Evolutionary conservation across 805 yeast species (phyloP), one percentile per base, ranked within the genome.

Genomic region (Wickerhamiella sergipiensis): DNA sequence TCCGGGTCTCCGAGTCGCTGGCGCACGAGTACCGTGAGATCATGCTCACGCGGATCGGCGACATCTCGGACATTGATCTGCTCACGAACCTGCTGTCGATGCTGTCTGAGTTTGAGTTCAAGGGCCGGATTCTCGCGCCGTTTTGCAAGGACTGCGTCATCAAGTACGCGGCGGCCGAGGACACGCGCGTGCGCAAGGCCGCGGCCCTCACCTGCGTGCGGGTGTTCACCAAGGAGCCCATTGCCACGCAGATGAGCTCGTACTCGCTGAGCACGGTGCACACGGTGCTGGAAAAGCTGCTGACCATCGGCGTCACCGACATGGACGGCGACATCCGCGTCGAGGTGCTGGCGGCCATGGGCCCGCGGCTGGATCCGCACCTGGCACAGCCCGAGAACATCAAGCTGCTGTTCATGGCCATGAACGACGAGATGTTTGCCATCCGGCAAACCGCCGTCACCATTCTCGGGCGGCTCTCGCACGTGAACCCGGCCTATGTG

Each of bases 361-460:
- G 85, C 38, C 76, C 80, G 2, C 75, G 75, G 52, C 85, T 90
- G 63, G 97, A 92, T 60, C 85, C 95, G 0, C 97, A 92, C 60
- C 67, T 92, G 31, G 86, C 97, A 0, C 97, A 92, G 64, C 94
- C 96, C 0, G 95, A 85, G 53, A 89, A 88, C 64, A 90, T 89
- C 31, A 74, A 86, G 50, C 67, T 89, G 13, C 70, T 92, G 21
- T 86, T 90, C 60, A 85, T 89, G 71, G 90, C 96, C 0, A 69
- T 90, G 51, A 85, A 92, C 62, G 99, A 92, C 67, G 97, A 90
- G 65, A 77, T 77, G 1, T 92, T 92, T 62, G 80, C 79, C 10
- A 83, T 92, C 10, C 76, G 95, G 50, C 80, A 84, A 59, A 83
- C 79, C 15, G 83, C 95, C 0, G 78, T 90, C 33, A 74, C 74